These are phyloP conservation scores for Nothophaeocryptopus gaeumannii DNA, from an alignment of 2,329 filamentous ascomycete genomes.

Conservation along the genomic window DNA sequence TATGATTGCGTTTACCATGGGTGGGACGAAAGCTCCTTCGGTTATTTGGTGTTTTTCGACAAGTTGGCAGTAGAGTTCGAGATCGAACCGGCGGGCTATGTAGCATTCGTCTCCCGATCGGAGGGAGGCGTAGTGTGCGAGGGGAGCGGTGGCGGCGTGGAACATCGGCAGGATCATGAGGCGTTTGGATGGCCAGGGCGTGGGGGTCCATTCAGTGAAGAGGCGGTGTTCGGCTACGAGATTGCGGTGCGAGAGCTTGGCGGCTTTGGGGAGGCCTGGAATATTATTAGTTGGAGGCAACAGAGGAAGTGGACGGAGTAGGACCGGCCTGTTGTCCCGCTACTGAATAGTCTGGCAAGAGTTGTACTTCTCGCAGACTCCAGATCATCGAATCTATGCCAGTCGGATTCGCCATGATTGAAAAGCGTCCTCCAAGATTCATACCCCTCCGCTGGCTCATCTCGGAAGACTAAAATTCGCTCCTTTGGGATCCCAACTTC, in stretches of 20 bases:
- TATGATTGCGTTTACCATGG: conserved; percentile 50
- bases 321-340: conserved; percentile 49
- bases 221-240: conserved; percentile 53
- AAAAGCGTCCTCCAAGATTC: conserved; percentile 35
- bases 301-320: too few species aligned
- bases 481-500: conserved; percentile 34
- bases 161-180: conserved; percentile 50
- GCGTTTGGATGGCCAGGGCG: conserved; percentile 41
- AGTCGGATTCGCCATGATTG: conserved; percentile 45
- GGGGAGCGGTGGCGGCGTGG: conserved; percentile 45
- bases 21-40: conserved; percentile 53
- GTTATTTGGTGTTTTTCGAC: conserved; percentile 48
- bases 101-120: conserved; percentile 37
- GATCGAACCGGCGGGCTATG: conserved; percentile 49
- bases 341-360: conserved; percentile 52
- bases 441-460: conserved; percentile 21
- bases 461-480: conserved; percentile 44
- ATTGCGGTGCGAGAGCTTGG: conserved; percentile 56
- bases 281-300: too few species aligned
- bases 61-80: conserved; percentile 46
- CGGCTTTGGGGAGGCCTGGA: conserved; percentile 53
- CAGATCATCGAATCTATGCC: conserved; percentile 44
- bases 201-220: conserved; percentile 40
- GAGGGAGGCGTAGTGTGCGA: conserved; percentile 35
- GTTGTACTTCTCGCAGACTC: conserved; percentile 43